Conservation (phyloP, 768 basidiomycete genomes). For the Hortiboletus flavorubellus region DNA sequence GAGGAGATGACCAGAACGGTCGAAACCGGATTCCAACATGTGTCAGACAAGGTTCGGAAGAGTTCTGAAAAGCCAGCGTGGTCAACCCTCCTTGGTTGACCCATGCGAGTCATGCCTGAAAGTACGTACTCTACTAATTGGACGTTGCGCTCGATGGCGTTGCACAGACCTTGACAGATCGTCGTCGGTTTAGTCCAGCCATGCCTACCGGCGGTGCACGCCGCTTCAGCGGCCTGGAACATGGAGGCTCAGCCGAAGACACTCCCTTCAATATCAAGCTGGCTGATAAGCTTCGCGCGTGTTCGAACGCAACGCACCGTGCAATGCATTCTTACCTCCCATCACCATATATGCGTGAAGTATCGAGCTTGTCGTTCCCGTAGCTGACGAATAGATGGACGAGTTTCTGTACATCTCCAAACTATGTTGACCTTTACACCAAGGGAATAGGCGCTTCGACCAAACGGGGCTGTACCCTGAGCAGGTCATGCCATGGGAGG, state of each 20-base stretch:
- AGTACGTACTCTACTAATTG: conserved; percentile 12
- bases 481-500: background rate
- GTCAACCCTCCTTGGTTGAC: too few species aligned
- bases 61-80: conserved; percentile 17
- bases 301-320: background rate
- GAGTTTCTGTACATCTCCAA: conserved; percentile 17
- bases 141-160: conserved; percentile 38
- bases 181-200: conserved; percentile 48
- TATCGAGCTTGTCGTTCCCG: conserved; percentile 15
- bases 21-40: conserved; percentile 40
- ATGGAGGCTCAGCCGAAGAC: background rate
- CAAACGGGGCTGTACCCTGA: conserved; percentile 18
- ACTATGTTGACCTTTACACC: conserved; percentile 11
- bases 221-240: conserved; percentile 42
- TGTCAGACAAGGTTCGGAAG: conserved; percentile 38
- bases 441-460: conserved; percentile 2
- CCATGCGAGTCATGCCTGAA: too few species aligned
- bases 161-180: conserved; percentile 49
- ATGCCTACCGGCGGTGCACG: conserved; percentile 38
- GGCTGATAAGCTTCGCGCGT: conserved; percentile 7
- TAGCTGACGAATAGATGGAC: conserved; percentile 16
- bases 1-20: background rate
- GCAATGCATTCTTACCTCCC: background rate
- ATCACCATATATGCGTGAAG: conserved; percentile 8
- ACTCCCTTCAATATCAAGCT: conserved; percentile 14